Base-by-base conservation (phyloP, 2,329 filamentous ascomycete species). In the Botrytis tulipae region DNA sequence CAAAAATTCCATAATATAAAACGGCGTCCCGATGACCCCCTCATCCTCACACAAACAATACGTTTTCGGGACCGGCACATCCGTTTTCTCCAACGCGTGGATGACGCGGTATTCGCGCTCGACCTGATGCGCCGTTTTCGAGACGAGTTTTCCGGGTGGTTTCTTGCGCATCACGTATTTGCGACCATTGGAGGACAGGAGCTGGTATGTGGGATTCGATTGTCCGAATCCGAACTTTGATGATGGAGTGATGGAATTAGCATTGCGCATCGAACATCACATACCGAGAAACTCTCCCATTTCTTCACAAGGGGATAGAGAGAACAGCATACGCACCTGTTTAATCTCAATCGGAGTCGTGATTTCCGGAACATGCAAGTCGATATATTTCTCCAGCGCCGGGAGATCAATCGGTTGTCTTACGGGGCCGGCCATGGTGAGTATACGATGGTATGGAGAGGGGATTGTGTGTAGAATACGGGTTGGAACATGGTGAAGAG, bases 1-100 rank as follows among this genome's bases (percentile, higher is more conserved):
- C 75, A 98, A 87, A 82, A 96, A 98, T 82, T 94, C 91, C 96
- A 99, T 98, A 80, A 98, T 91, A 84, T 99, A 98, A 83, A 98
- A 99, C 9, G 94, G 89, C 12, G 95, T 98, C 73, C 95, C 96
- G 76, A 98, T 86, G 54, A 98, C 86, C 73, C 83, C 84, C 59
- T 86, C 85, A 83, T 98, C 95, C 82, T 97, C 92, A 84, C 96
- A 99, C 29, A 98, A 88, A 79, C 91, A 92, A 82, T 94, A 92
- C 18, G 93, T 89, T 82, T 88, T 91, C 7, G 96, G 96, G 0
- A 97, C 94, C 0, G 95, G 93, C 14, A 98, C 94, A 81, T 93
- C 90, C 32, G 93, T 97, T 71, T 84, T 85, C 76, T 90, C 89
- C 46, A 98, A 87, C 4, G 95, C 95, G 81, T 93, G 90, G 80